These are phyloP conservation scores for Aphanomyces stellatus DNA, from an alignment of 352 stramenopile genomes.

Conservation along the genomic window DNA sequence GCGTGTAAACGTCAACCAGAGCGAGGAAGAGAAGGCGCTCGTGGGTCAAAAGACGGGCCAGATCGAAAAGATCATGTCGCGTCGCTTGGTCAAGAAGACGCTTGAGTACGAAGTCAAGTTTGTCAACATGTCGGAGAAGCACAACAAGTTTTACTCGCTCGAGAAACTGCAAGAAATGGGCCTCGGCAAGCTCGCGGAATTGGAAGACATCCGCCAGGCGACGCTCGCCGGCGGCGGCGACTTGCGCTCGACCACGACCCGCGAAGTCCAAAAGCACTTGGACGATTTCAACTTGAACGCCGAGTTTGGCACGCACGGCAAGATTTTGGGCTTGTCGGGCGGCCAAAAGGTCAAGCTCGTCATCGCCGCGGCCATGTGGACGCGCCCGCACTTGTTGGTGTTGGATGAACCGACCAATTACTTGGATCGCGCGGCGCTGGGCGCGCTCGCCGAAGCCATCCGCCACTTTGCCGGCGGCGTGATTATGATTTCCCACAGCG, in stretches of 20 bases:
- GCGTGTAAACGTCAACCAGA: slow-evolving; percentile 87
- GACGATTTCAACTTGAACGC: slow-evolving; percentile 58
- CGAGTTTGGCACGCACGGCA: slow-evolving; percentile 76
- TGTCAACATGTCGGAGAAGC: slow-evolving; percentile 53
- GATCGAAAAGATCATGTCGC: slow-evolving; percentile 92
- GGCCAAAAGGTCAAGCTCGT: slow-evolving; percentile 79
- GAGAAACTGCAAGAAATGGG: slow-evolving; percentile 64
- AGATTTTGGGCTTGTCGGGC: slow-evolving; percentile 66
- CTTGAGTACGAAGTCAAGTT: slow-evolving; percentile 88
- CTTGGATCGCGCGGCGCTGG: slow-evolving; percentile 60
- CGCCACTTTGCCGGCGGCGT: slow-evolving; percentile 56
- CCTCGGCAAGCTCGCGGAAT: slow-evolving; percentile 48
- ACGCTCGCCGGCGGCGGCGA: slow-evolving; percentile 47
- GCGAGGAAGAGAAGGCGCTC: slow-evolving; percentile 85
- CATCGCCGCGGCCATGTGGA: slow-evolving; percentile 72
- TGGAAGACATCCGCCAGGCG: slow-evolving; percentile 54
- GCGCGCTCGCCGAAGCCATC: slow-evolving; percentile 54
- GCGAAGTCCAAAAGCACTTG: slow-evolving; percentile 63
- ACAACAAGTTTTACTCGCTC: slow-evolving; percentile 63
- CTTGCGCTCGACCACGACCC: slow-evolving; percentile 52
- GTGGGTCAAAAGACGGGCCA: slow-evolving; percentile 87
- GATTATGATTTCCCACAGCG: slow-evolving; percentile 78
- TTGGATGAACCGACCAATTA: slow-evolving; percentile 86
- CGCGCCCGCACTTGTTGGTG: slow-evolving; percentile 79
- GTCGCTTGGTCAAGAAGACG: slow-evolving; percentile 57